These are phyloP conservation scores for Colletotrichum ledebouriae DNA, from an alignment of 2,329 filamentous ascomycete genomes.

Conservation along the genomic window DNA sequence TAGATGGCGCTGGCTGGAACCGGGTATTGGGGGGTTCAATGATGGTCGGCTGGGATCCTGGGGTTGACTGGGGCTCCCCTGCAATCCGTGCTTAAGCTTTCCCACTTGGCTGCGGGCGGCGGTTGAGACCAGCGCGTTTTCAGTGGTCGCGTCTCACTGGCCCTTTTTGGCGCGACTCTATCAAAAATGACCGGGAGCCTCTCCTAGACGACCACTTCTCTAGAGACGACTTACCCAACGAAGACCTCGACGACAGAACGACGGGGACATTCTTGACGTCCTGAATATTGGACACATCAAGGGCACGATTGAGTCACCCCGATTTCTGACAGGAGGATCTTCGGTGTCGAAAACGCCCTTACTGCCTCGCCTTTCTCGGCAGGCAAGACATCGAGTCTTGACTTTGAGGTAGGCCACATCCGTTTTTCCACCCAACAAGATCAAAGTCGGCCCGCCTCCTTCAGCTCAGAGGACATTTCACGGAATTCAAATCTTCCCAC, in stretches of 20 bases:
- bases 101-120: constrained; percentile 14
- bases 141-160: constrained; percentile 45
- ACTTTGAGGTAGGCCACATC: constrained; percentile 9
- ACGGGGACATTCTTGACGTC: background rate
- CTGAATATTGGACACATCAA: background rate
- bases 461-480: background rate
- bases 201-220: constrained; percentile 30
- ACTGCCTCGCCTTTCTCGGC: constrained; percentile 23
- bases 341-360: background rate
- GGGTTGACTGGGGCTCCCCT: constrained; percentile 32
- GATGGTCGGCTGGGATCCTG: constrained; percentile 16
- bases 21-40: constrained; percentile 29
- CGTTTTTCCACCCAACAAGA: background rate
- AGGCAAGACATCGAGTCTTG: constrained; percentile 17
- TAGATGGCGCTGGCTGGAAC: constrained; percentile 11
- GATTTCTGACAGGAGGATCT: too few species aligned
- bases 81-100: constrained; percentile 38
- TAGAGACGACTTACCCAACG: constrained; percentile 17
- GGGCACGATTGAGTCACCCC: background rate
- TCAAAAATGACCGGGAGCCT: constrained; percentile 26
- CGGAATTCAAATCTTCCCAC: too few species aligned
- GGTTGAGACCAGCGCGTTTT: constrained; percentile 34
- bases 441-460: background rate
- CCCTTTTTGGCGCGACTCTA: constrained; percentile 38
- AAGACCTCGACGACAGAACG: background rate